phyloP scores from a whole-genome alignment of 257 asterid species.

The Fraxinus anomala region DNA sequence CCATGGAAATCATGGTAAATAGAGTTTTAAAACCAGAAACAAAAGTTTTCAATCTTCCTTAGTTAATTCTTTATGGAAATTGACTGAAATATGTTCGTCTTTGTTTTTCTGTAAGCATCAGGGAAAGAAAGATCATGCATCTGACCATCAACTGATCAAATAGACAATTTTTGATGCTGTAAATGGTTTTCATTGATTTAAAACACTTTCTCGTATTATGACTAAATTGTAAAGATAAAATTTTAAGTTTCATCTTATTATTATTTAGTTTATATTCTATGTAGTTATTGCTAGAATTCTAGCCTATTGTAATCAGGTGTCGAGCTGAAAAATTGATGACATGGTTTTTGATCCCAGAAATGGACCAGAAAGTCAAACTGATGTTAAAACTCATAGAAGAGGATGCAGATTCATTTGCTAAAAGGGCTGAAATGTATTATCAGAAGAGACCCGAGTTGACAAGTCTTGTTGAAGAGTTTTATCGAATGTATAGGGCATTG shows the following conservation, averaged over 20 bases:
- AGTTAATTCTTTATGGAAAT: neutral
- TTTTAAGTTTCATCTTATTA: neutral
- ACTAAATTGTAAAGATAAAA: neutral
- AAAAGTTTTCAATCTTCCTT: neutral
- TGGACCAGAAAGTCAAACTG: slow-evolving; percentile 66
- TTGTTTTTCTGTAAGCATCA: neutral
- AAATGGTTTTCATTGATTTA: neutral
- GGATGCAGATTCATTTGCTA: slow-evolving; percentile 76
- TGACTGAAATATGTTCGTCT: neutral
- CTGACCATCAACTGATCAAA: neutral
- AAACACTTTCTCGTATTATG: neutral
- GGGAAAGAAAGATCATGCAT: neutral
- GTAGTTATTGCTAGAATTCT: neutral
- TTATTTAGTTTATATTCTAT: neutral
- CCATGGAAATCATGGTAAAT: neutral
- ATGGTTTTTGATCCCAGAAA: slow-evolving; percentile 49
- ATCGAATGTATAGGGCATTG: slow-evolving; percentile 62
- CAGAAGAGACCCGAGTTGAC: slow-evolving; percentile 68
- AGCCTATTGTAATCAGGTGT: slow-evolving; percentile 14
- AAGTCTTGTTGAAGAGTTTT: slow-evolving; percentile 66
- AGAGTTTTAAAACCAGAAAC: neutral
- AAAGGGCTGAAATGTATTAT: slow-evolving; percentile 72
- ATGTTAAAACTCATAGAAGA: slow-evolving; percentile 76
- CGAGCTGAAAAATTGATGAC: slow-evolving; percentile 38
- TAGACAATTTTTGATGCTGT: neutral